Evolutionary conservation across 306 rosid genomes (phyloP).

Genomic region (Fragaria iinumae): DNA sequence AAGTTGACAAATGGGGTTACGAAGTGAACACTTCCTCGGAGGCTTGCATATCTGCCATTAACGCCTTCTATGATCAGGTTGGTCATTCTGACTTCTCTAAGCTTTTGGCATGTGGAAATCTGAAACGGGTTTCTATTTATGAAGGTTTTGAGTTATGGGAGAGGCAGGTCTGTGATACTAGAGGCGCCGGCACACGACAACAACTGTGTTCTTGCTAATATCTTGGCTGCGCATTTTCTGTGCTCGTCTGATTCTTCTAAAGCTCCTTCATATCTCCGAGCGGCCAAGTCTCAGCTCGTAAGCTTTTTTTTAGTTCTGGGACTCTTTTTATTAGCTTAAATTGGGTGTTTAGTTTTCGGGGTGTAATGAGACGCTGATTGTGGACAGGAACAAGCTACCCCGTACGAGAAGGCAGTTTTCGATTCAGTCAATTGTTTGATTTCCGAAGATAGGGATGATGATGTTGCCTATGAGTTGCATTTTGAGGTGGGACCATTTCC

Average conservation of each 20-base stretch:
- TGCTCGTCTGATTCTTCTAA: slow-evolving; percentile 48
- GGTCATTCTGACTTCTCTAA: background rate
- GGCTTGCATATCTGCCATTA: slow-evolving; percentile 67
- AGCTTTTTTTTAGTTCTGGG: background rate
- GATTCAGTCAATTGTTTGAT: slow-evolving; percentile 56
- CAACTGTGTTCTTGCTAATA: slow-evolving; percentile 77
- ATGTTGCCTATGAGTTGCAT: slow-evolving; percentile 64
- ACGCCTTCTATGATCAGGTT: slow-evolving; percentile 76
- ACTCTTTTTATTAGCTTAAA: no score
- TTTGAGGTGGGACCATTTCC: slow-evolving; percentile 42
- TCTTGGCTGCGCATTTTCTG: slow-evolving; percentile 59
- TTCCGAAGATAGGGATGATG: slow-evolving; percentile 63
- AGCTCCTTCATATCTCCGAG: slow-evolving; percentile 45
- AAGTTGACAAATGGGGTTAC: slow-evolving; percentile 66
- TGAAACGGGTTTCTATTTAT: slow-evolving; percentile 30
- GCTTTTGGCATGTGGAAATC: slow-evolving; percentile 3
- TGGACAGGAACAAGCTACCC: slow-evolving; percentile 72
- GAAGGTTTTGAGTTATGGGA: slow-evolving; percentile 71
- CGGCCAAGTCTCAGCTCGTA: slow-evolving; percentile 66
- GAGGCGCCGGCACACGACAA: slow-evolving; percentile 62
- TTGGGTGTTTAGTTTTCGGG: background rate
- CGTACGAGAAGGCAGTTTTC: slow-evolving; percentile 74
- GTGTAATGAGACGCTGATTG: background rate
- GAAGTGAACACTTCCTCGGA: slow-evolving; percentile 66
- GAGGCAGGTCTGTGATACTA: slow-evolving; percentile 71